phyloP scores from a whole-genome alignment of 2,329 filamentous ascomycete species.

The Fusarium decemcellulare region DNA sequence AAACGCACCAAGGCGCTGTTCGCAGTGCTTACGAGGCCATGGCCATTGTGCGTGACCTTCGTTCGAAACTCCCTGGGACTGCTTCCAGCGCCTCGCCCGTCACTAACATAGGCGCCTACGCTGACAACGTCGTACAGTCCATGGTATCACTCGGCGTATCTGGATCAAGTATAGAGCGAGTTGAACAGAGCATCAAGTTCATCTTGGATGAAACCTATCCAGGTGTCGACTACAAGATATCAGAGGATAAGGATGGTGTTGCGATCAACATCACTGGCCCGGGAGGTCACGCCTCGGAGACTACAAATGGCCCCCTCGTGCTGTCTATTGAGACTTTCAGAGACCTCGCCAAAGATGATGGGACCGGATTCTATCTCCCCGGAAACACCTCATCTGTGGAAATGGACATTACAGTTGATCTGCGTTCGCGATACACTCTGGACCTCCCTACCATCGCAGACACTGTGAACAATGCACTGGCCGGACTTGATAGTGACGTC shows the following conservation, averaged over 20 bases:
- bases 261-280: neutral
- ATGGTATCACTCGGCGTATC: neutral
- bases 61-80: neutral
- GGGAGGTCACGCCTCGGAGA: neutral
- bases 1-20: neutral
- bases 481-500: neutral
- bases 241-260: neutral
- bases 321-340: neutral
- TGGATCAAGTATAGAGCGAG: neutral
- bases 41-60: neutral
- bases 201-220: neutral
- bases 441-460: neutral
- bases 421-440: neutral
- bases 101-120: neutral
- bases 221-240: neutral
- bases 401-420: neutral
- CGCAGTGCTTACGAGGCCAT: neutral
- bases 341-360: neutral
- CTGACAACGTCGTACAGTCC: neutral
- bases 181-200: neutral
- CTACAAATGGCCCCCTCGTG: neutral
- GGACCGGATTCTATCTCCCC: neutral
- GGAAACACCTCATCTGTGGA: neutral
- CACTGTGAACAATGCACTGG: neutral
- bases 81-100: neutral